Evolutionary conservation across 805 yeast genomes (phyloP).

Genomic region (Saccharomyces cerevisiae): DNA sequence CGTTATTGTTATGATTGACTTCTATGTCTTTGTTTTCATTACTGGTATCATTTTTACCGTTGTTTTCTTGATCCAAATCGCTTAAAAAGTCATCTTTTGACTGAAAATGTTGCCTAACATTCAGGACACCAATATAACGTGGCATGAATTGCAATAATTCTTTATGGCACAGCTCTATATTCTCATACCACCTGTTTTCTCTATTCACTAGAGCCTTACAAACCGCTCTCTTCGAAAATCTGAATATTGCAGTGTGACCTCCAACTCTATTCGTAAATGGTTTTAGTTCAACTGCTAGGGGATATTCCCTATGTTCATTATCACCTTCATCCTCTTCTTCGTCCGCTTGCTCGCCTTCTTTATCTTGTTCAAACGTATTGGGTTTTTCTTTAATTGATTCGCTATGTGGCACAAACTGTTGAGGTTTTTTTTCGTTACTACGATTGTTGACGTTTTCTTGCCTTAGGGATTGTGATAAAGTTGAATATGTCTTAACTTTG

Average conservation of each 20-base stretch:
- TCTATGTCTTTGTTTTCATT: constrained; percentile 8
- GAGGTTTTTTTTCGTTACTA: neutral
- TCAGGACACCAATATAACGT: constrained; percentile 83
- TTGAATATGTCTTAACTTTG: constrained; percentile 4
- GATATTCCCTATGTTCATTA: constrained; percentile 37
- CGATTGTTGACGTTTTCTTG: constrained; percentile 1
- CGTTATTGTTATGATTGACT: constrained; percentile 6
- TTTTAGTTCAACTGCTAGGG: constrained; percentile 77
- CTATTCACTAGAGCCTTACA: constrained; percentile 88
- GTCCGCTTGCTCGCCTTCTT: constrained; percentile 8
- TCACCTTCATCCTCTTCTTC: constrained; percentile 20
- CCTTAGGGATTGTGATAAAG: constrained; percentile 7
- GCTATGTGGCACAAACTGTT: neutral
- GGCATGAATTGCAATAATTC: constrained; percentile 85
- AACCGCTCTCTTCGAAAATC: constrained; percentile 84
- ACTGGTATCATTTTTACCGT: constrained; percentile 7
- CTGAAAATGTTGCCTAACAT: constrained; percentile 66
- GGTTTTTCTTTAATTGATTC: neutral
- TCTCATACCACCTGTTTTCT: constrained; percentile 88
- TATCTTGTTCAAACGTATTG: constrained; percentile 4
- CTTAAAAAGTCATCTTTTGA: constrained; percentile 21
- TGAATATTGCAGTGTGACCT: constrained; percentile 94
- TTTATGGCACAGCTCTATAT: constrained; percentile 68
- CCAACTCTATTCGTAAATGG: constrained; percentile 95
- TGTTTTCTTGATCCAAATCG: constrained; percentile 17